phyloP scores from a whole-genome alignment of 495 filamentous ascomycete genomes.

The Baudoinia panamericana region DNA sequence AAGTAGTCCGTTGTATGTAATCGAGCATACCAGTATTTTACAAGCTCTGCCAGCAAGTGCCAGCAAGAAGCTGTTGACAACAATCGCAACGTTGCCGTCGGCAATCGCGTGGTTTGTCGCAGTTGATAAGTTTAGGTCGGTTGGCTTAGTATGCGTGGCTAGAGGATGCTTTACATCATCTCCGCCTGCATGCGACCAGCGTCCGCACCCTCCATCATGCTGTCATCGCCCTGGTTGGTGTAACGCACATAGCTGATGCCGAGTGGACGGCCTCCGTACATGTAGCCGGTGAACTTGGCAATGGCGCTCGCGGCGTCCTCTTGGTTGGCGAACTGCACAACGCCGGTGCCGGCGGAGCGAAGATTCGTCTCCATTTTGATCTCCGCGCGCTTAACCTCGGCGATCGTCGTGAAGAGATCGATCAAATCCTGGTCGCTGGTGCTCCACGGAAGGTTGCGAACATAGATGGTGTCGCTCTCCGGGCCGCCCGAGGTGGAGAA shows the following conservation, averaged over 20 bases:
- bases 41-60: slow-evolving; percentile 6
- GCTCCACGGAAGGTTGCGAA: slow-evolving; percentile 96
- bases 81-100: slow-evolving; percentile 1
- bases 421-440: slow-evolving; percentile 95
- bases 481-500: slow-evolving; percentile 80
- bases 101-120: not conserved
- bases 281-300: slow-evolving; percentile 92
- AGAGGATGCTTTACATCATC: slow-evolving; percentile 62
- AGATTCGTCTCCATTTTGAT: slow-evolving; percentile 97
- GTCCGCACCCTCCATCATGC: slow-evolving; percentile 60
- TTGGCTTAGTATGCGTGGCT: not conserved
- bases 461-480: slow-evolving; percentile 71
- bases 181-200: slow-evolving; percentile 77
- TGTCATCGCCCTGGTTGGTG: slow-evolving; percentile 54
- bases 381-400: slow-evolving; percentile 92
- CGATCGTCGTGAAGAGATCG: slow-evolving; percentile 93
- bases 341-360: slow-evolving; percentile 85
- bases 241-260: slow-evolving; percentile 90
- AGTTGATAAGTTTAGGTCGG: not conserved
- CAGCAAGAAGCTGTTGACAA: not conserved
- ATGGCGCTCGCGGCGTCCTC: slow-evolving; percentile 88
- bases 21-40: too few relatives aligned
- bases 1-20: not conserved
- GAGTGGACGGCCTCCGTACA: slow-evolving; percentile 90
- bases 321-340: slow-evolving; percentile 75